Percentiles rank a stretch among this genome's conserved stretches.
Evolutionary conservation across 768 basidiomycete genomes (phyloP).

Genomic region (Pleurotus platypus): DNA sequence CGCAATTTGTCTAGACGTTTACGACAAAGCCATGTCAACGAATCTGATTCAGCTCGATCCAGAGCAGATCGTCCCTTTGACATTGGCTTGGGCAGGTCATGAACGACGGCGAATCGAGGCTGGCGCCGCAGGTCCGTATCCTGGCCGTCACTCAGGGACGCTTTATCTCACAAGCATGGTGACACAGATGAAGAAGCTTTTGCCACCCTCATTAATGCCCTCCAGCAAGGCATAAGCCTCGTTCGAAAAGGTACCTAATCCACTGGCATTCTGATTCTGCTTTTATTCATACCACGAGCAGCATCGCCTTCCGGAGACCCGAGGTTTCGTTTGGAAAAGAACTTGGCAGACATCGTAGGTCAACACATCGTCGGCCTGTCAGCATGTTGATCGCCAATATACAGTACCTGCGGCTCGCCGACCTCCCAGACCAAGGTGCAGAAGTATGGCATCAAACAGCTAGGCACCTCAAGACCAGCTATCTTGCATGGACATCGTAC

Average conservation of each 20-base stretch:
- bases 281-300: conserved; percentile 18
- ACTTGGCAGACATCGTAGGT: conserved; percentile 71
- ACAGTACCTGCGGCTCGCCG: conserved; percentile 46
- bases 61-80: conserved; percentile 62
- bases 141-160: conserved; percentile 1
- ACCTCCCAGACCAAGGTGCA: conserved; percentile 51
- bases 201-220: conserved; percentile 46
- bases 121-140: conserved; percentile 34
- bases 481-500: conserved; percentile 72
- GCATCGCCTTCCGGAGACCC: conserved; percentile 70
- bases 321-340: conserved; percentile 79
- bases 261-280: not conserved
- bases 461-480: conserved; percentile 67
- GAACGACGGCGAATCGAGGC: conserved; percentile 54
- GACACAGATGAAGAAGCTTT: conserved; percentile 43
- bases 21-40: conserved; percentile 50
- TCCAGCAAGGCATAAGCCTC: conserved; percentile 63
- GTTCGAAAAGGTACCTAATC: conserved; percentile 50
- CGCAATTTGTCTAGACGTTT: conserved; percentile 42
- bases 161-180: not conserved
- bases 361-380: too few relatives aligned
- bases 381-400: too few relatives aligned
- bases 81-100: conserved; percentile 62
- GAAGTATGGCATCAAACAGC: conserved; percentile 63
- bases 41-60: conserved; percentile 53